A percentile compares a stretch with the other conserved stretches of the same genome.
Evolutionary conservation across 306 rosid genomes (phyloP).

Genomic region (Abrus pulchellus): DNA sequence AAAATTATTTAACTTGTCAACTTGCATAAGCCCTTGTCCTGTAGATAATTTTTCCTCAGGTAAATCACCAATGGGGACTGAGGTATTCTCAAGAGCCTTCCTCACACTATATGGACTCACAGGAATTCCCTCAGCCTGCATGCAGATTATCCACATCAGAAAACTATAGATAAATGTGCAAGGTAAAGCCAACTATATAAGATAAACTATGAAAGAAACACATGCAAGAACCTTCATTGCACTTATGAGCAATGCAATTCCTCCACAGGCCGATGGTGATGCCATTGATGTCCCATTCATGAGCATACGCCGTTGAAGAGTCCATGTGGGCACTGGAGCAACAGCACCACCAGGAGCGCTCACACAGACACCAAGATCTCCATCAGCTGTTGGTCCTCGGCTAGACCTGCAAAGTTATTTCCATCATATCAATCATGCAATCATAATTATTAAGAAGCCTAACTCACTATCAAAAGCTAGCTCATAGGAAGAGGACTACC

Average conservation of each 20-base stretch:
- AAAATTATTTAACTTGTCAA: constrained; percentile 80
- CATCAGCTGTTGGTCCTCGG: constrained; percentile 98
- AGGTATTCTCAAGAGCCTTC: constrained; percentile 93
- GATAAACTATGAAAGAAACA: constrained; percentile 42
- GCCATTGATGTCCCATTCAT: constrained; percentile 99
- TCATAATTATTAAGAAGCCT: background rate
- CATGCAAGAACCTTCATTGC: constrained; percentile 83
- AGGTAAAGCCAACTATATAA: constrained; percentile 38
- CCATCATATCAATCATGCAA: constrained; percentile 38
- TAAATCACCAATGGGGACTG: constrained; percentile 74
- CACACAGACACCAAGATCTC: constrained; percentile 91
- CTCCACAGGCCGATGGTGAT: constrained; percentile 99
- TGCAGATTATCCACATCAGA: constrained; percentile 42
- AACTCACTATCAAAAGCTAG: too few relatives aligned
- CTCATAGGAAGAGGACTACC: too few relatives aligned
- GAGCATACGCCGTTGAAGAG: constrained; percentile 96
- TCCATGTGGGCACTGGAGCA: constrained; percentile 99
- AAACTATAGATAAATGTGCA: constrained; percentile 40
- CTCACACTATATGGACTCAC: constrained; percentile 92
- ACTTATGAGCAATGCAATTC: constrained; percentile 90
- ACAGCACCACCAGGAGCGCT: constrained; percentile 99
- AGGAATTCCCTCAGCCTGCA: constrained; percentile 87
- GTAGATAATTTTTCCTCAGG: constrained; percentile 89
- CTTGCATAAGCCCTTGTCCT: constrained; percentile 99
- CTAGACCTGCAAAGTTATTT: constrained; percentile 82